Percentiles rank a stretch among this genome's conserved stretches.
These are phyloP conservation scores for Collariella sp. DNA, from an alignment of 495 filamentous ascomycete species.

Conservation along the genomic window DNA sequence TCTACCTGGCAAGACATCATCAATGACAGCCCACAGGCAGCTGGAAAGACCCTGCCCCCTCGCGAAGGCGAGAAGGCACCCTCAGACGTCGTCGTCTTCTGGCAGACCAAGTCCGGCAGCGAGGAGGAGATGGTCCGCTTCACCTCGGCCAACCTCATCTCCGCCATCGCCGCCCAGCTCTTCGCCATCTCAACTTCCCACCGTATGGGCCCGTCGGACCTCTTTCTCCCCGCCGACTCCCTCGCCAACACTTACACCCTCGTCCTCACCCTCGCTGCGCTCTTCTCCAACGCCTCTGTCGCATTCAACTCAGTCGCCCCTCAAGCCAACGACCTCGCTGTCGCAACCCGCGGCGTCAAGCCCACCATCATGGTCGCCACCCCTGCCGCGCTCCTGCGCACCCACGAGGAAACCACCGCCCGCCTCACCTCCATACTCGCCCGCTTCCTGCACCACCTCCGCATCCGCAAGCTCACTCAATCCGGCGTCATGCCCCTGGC, in stretches of 20 bases:
- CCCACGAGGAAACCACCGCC: constrained; percentile 45
- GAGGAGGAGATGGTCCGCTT: constrained; percentile 66
- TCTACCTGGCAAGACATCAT: constrained; percentile 83
- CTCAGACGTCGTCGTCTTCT: constrained; percentile 53
- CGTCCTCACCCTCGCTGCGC: constrained; percentile 67
- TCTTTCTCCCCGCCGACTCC: constrained; percentile 82
- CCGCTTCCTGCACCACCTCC: constrained; percentile 50
- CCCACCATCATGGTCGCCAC: constrained; percentile 81
- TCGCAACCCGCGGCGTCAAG: constrained; percentile 61
- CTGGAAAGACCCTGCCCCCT: constrained; percentile 39
- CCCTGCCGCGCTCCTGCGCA: constrained; percentile 58
- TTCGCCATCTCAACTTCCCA: constrained; percentile 63
- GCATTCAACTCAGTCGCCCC: constrained; percentile 84
- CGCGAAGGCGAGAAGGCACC: constrained; percentile 38
- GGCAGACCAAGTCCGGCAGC: constrained; percentile 44
- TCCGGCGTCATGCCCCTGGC: constrained; percentile 64
- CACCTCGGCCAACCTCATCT: constrained; percentile 66
- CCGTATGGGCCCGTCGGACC: constrained; percentile 61
- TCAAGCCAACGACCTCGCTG: constrained; percentile 54
- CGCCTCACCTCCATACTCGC: constrained; percentile 45
- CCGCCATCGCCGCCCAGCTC: constrained; percentile 71
- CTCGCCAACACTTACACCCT: constrained; percentile 73
- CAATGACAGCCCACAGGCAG: constrained; percentile 46
- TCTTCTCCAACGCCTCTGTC: constrained; percentile 75
- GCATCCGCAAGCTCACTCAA: constrained; percentile 55